Base-by-base conservation (phyloP, 805 yeast species). In the Candida nitratophila region DNA sequence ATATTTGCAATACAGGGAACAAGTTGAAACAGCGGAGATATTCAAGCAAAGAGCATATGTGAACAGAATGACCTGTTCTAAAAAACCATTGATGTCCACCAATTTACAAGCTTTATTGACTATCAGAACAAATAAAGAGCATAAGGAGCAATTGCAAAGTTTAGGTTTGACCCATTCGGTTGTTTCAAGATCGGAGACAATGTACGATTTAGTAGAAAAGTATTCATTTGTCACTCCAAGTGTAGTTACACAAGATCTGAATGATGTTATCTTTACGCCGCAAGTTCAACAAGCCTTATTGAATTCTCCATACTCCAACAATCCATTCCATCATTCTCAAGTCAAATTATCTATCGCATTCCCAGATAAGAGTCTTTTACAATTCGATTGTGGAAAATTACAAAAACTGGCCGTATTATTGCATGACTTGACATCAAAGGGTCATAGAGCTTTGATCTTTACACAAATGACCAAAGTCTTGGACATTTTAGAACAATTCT, bases 391-490 rank as follows among this genome's bases (percentile, higher is more conserved):
- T 70, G 99, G 99, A 47, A 93, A 93, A 63, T 70, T 93, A 32
- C 99, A 93, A 60, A 84, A 82, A 53, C 65, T 93, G 41, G 91
- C 97, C 0, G 63, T 68, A 3, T 66, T 93, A 39, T 64, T 93
- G 44, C 86, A 83, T 46, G 83, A 87, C 22, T 69, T 95, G 49
- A 83, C 85, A 42, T 82, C 84, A 31, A 80, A 80, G 38, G 98
- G 98, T 0, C 99, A 93, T 60, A 73, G 99, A 49, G 97, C 95
- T 0, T 73, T 93, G 48, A 91, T 93, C 46, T 93, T 93, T 68
- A 93, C 99, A 0, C 99, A 93, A 59, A 93, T 93, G 99, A 91
- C 99, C 2, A 86, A 86, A 58, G 98, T 93, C 9, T 71, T 93
- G 62, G 99, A 93, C 64, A 80, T 95, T 37, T 65, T 93, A 44